A percentile compares a stretch with the other conserved stretches of the same genome.
phyloP scores from a whole-genome alignment of 495 filamentous ascomycete species.

The Lasiosphaeris hirsuta region DNA sequence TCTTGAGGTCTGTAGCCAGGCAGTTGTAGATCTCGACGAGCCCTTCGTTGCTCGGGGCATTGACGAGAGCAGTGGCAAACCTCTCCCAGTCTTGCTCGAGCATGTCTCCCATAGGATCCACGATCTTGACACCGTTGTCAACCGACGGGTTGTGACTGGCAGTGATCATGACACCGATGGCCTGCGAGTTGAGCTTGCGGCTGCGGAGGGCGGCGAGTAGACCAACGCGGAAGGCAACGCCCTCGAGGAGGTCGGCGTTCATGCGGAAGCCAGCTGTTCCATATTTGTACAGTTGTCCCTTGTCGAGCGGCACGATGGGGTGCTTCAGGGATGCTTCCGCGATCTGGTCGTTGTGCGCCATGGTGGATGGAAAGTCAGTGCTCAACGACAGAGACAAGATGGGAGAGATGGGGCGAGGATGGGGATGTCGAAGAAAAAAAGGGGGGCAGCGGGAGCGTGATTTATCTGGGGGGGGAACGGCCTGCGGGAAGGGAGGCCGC shows the following conservation, averaged over 20 bases:
- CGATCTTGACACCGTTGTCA: slow-evolving; percentile 97
- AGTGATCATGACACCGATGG: slow-evolving; percentile 98
- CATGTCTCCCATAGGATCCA: slow-evolving; percentile 98
- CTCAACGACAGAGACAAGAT: slow-evolving; percentile 9
- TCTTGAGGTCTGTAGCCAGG: slow-evolving; percentile 67
- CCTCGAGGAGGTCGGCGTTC: slow-evolving; percentile 70
- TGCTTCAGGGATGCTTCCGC: slow-evolving; percentile 61
- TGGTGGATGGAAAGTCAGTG: slow-evolving; percentile 4
- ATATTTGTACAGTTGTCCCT: slow-evolving; percentile 74
- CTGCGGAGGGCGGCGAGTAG: slow-evolving; percentile 88
- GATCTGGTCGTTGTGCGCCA: slow-evolving; percentile 41
- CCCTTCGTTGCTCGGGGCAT: slow-evolving; percentile 67
- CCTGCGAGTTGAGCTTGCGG: slow-evolving; percentile 79
- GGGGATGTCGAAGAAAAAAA: neutral
- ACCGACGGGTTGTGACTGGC: slow-evolving; percentile 94
- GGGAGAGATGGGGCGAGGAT: neutral
- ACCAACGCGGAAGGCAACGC: slow-evolving; percentile 85
- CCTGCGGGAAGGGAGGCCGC: neutral
- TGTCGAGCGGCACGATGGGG: slow-evolving; percentile 60
- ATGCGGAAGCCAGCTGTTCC: slow-evolving; percentile 82
- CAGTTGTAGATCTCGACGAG: slow-evolving; percentile 71
- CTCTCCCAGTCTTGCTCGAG: slow-evolving; percentile 90
- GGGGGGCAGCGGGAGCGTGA: neutral
- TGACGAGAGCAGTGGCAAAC: slow-evolving; percentile 83
- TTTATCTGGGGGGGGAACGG: neutral